Base-by-base conservation (phyloP, 179 eudicot species). In the Amaranthus tricolor region DNA sequence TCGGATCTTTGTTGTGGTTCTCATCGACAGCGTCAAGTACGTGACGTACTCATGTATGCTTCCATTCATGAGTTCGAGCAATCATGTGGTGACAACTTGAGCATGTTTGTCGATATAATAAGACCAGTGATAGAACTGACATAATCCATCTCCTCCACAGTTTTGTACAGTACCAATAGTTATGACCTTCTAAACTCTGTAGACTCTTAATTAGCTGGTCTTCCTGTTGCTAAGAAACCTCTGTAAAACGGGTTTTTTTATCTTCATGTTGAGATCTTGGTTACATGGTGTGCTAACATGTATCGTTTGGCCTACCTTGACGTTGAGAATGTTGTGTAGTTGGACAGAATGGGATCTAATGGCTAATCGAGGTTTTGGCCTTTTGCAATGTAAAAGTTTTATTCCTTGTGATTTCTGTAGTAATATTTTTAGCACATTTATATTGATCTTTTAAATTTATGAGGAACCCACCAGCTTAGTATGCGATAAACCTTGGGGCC, bases 41-140 rank as follows among this genome's bases (percentile, higher is more conserved):
- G 97, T 95, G 55, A 95, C 99, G 1, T 95, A 95, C 66, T 95
- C 97, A 9, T 95, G 99, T 87, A 89, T 88, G 89, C 90, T 95
- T 54, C 99, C 99, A 1, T 80, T 89, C 17, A 76, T 78, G 86
- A 93, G 93, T 58, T 83, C 96, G 24, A 84, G 86, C 78, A 76
- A 84, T 74, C 90, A 86, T 80, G 76, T 90, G 72, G 90, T 92
- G 68, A 85, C 93, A 14, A 69, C 89, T 49, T 85, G 81, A 85
- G 76, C 53, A 31, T 44, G 65, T 5, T 9, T 9, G 19, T 4
- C 40, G 69, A 57, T 15, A 40, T 58, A 68, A 68, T 66, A 72
- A 31, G 58, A 63, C 72, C 5, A 69, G 81, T 16, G 78, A 31
- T 31, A 31, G 40, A 31, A 31, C 40, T 2, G 40, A 47, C 73